Percentiles rank a stretch among this genome's conserved stretches.
phyloP scores from a whole-genome alignment of 2,329 filamentous ascomycete genomes.

The Penicillium fuscoglaucum region DNA sequence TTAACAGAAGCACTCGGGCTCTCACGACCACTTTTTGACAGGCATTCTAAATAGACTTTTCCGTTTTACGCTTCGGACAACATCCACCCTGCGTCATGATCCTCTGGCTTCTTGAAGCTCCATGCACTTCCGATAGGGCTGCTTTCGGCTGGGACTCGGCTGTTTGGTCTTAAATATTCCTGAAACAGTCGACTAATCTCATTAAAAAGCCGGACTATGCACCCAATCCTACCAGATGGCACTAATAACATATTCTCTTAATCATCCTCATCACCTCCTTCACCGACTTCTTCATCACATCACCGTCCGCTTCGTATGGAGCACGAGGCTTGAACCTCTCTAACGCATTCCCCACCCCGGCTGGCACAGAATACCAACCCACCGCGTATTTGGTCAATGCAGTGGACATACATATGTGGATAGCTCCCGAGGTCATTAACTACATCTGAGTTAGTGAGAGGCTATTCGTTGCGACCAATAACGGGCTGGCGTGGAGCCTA shows the following conservation, averaged over 20 bases:
- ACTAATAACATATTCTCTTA: background rate
- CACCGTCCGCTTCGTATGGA: constrained; percentile 54
- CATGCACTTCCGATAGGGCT: background rate
- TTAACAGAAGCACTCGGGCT: constrained; percentile 4
- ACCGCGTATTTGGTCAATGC: too few species aligned
- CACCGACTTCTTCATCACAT: constrained; percentile 48
- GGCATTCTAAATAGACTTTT: background rate
- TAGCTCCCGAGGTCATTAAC: too few species aligned
- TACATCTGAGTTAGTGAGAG: too few species aligned
- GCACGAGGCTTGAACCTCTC: constrained; percentile 59
- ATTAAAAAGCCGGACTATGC: background rate
- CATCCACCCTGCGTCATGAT: background rate
- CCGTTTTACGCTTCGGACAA: background rate
- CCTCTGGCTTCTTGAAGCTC: background rate
- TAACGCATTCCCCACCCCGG: constrained; percentile 62
- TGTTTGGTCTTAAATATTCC: background rate
- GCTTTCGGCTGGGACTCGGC: background rate
- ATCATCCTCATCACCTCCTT: constrained; percentile 37
- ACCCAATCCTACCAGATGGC: too few species aligned
- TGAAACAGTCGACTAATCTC: background rate
- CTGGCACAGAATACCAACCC: constrained; percentile 52
- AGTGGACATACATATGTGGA: background rate
- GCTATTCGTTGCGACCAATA: background rate
- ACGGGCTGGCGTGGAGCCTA: background rate
- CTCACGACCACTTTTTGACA: background rate